Evolutionary conservation across 129 eudicot genomes (phyloP), one percentile per base, ranked within the genome.

Genomic region (Cynara cardunculus): DNA sequence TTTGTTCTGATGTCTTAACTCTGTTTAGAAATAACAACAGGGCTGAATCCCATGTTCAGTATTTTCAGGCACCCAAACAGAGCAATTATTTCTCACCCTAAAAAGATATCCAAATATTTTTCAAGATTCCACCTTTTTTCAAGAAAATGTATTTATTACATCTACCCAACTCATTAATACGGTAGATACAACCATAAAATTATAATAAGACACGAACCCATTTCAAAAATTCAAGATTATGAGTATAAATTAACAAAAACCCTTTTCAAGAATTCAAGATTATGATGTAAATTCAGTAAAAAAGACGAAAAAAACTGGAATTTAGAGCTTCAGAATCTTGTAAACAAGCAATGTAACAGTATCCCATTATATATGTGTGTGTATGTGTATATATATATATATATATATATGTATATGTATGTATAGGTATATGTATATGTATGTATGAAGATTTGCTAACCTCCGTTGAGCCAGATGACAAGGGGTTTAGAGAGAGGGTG

Each of bases 401-500:
- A 21, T 6, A 6, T 9, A 24, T 62, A 11, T 25, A 7, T 12
- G 72, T 5, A 0, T 32, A n/a, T 37, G 22, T 27, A 24, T 74
- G 25, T 37, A 2, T 28, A 16, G 37, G 12, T 37, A 14, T 25
- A 72, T 30, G 14, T 74, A 18, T 41, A 2, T 22, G 14, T 62
- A 7, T 26, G 14, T 53, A 49, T 30, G 5, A 2, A 5, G 13
- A 69, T 10, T 12, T 26, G 11, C 39, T 73, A 25, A 93, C 98
- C 98, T 90, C 98, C 98, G 74, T 94, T 94, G 75, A 94, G 98
- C 98, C 98, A 94, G 27, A 94, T 76, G 73, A 94, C 92, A 25
- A 94, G 80, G 35, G 98, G 98, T 75, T 90, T 92, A 25, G 89
- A 79, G 59, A 80, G 77, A 74, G 96, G 92, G 0, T 86, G 49